Evolutionary conservation across 495 filamentous ascomycete species (phyloP), one percentile per base, ranked within the genome.

Genomic region (Annulohypoxylon moriforme): DNA sequence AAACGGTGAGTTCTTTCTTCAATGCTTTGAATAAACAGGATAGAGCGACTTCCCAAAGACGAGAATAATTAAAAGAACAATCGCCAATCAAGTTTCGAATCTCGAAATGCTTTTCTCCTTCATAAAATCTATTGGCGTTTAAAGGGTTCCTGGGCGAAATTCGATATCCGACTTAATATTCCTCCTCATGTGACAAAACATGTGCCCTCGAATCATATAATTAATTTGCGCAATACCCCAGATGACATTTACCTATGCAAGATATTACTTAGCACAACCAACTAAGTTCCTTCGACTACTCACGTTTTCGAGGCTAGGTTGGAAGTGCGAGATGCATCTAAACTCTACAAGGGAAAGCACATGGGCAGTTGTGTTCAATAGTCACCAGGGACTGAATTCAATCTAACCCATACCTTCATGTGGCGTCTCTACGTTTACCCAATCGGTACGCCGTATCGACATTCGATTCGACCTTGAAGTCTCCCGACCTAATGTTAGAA

Each of bases 141-240:
- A 44, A 20, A 44, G 6, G 1, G 40, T 44, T 44, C 9, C n/a
- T 44, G 8, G n/a, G n/a, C 6, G 16, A 44, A 18, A n/a, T 44
- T n/a, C 36, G 4, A 20, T 18, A 20, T 44, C 20, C 40, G 13
- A 6, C 16, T 44, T 16, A 44, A 20, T 18, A n/a, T n/a, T n/a
- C n/a, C n/a, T 18, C n/a, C 40, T 44, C 36, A 46, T 40, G 56
- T 38, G 61, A 33, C 46, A 53, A 60, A 55, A 49, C 16, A 25
- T 65, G 40, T 44, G 40, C 14, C 22, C 24, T 47, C 34, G 49
- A n/a, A 25, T 36, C 34, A 24, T 60, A 60, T 46, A 64, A 64
- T 53, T 59, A 18, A 40, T 67, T 55, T 71, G 46, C 60, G 38
- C 44, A 55, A 66, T 24, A 50, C 29, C 59, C 53, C 25, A 58